Evolutionary conservation across 495 filamentous ascomycete species (phyloP).

Genomic region (Tuber melanosporum): DNA sequence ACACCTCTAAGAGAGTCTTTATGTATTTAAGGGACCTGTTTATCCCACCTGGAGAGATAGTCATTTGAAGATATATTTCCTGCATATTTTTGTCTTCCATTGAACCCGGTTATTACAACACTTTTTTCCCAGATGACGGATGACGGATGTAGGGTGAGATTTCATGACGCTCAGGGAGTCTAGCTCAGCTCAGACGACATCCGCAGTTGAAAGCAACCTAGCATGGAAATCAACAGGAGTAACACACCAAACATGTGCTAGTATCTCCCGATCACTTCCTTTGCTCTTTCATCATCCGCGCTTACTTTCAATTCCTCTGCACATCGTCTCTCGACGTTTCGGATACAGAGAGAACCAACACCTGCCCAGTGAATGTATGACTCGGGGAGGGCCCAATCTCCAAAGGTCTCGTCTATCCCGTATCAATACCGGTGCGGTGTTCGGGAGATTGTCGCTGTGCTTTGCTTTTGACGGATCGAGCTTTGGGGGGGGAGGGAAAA

Average conservation of each 20-base stretch:
- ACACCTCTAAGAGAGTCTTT: too few relatives aligned
- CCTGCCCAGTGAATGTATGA: background rate
- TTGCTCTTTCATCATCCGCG: background rate
- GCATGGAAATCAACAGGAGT: background rate
- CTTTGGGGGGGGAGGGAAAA: background rate
- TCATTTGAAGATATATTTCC: too few relatives aligned
- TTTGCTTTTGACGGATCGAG: background rate
- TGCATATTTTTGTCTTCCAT: too few relatives aligned
- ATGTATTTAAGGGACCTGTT: too few relatives aligned
- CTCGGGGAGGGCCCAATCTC: background rate
- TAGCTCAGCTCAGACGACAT: background rate
- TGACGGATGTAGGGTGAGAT: background rate
- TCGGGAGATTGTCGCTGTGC: background rate
- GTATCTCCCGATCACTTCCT: background rate
- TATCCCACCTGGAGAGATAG: too few relatives aligned
- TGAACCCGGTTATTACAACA: too few relatives aligned
- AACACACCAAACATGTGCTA: background rate
- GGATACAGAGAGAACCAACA: background rate
- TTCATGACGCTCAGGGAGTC: background rate
- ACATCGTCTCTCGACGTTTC: background rate
- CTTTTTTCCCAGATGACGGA: background rate
- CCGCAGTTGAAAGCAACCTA: background rate
- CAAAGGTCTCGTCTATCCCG: background rate
- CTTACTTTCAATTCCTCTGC: background rate
- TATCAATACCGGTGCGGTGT: background rate